These are phyloP conservation scores for Hyphodiscus sp. DNA, from an alignment of 2,329 filamentous ascomycete genomes.

Conservation along the genomic window DNA sequence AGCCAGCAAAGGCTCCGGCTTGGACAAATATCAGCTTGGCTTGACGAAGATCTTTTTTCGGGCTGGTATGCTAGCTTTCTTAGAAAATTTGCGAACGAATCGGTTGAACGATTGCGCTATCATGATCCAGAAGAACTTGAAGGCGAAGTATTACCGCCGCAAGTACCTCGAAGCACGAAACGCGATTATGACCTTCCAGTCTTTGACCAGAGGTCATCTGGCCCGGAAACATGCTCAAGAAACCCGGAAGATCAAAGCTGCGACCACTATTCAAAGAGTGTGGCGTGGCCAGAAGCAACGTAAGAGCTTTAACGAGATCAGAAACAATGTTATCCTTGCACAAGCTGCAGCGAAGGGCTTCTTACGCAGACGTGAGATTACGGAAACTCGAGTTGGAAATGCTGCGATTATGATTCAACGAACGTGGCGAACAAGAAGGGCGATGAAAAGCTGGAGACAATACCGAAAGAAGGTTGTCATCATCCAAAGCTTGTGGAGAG, in stretches of 20 bases:
- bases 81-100: conserved; percentile 87
- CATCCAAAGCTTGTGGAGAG: conserved; percentile 90
- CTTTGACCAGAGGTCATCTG: conserved; percentile 68
- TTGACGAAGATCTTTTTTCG: conserved; percentile 99
- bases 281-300: conserved; percentile 92
- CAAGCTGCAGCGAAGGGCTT: conserved; percentile 90
- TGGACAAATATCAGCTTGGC: conserved; percentile 95
- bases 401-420: conserved; percentile 87
- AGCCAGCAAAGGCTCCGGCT: conserved; percentile 62
- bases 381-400: conserved; percentile 90
- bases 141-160: conserved; percentile 89
- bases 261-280: conserved; percentile 88
- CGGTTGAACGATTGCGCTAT: conserved; percentile 90
- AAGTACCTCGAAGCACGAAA: conserved; percentile 83
- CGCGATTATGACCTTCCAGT: conserved; percentile 74
- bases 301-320: conserved; percentile 70
- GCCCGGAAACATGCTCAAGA: conserved; percentile 75
- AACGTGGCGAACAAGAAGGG: conserved; percentile 75
- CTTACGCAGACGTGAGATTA: conserved; percentile 81
- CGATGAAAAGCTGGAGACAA: conserved; percentile 74
- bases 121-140: conserved; percentile 98
- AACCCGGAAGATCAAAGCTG: conserved; percentile 74
- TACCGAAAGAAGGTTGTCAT: conserved; percentile 86
- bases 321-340: conserved; percentile 78
- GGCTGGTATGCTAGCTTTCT: conserved; percentile 95